Percentiles rank a stretch among this genome's conserved stretches.
These are phyloP conservation scores for Zea mays DNA, from an alignment of 176 grass and related monocot species.

Conservation along the genomic window DNA sequence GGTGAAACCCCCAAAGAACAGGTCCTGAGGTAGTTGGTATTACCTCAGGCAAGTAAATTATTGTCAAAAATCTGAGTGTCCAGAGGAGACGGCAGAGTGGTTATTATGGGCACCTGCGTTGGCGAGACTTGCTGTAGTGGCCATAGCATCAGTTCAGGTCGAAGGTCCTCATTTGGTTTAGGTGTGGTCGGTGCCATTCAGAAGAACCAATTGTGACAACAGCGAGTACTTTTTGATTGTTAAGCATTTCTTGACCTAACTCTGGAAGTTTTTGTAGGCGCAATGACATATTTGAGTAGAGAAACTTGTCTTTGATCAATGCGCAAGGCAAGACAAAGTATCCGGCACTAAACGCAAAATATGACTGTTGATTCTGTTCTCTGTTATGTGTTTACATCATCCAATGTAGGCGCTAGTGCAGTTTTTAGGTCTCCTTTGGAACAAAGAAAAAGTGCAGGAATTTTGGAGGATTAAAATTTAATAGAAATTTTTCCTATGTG, in stretches of 20 bases:
- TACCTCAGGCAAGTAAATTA: constrained; percentile 6
- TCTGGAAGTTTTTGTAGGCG: constrained; percentile 37
- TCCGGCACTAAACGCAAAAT: no score
- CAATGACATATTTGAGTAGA: constrained; percentile 27
- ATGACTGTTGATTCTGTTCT: neutral
- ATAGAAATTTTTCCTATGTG: no score
- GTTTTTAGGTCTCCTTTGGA: neutral
- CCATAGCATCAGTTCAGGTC: constrained; percentile 23
- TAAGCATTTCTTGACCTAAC: constrained; percentile 23
- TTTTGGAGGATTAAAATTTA: no score
- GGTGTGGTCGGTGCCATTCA: neutral
- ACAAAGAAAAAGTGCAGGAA: no score
- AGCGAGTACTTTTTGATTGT: constrained; percentile 22
- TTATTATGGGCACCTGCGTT: constrained; percentile 39
- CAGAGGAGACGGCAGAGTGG: neutral
- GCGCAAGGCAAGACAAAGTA: constrained; percentile 6
- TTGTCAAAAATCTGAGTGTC: constrained; percentile 31
- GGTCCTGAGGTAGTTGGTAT: constrained; percentile 56
- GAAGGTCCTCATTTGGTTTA: constrained; percentile 11
- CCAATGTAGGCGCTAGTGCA: neutral
- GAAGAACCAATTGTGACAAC: constrained; percentile 25
- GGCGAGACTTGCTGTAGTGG: constrained; percentile 38
- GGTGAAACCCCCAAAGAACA: constrained; percentile 96
- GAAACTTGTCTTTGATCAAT: constrained; percentile 22
- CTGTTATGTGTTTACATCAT: neutral